Base-by-base conservation (phyloP, 352 stramenopile genomes). In the Elongisporangium prolatum region DNA sequence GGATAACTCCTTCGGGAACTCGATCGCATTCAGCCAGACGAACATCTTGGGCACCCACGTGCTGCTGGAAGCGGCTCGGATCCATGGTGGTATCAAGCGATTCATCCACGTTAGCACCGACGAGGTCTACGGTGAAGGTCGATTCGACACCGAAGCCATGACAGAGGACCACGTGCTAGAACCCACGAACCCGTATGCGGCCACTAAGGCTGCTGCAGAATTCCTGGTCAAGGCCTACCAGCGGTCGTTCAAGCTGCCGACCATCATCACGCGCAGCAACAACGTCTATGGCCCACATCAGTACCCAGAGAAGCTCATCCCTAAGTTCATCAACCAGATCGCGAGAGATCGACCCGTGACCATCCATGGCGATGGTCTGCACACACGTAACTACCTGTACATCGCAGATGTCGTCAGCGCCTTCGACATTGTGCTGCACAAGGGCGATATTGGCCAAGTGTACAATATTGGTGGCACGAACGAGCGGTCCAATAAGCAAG, bases 1-100 rank as follows among this genome's bases (percentile, higher is more conserved):
- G 34, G 97, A 99, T 74, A 98, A 99, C 69, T 99, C 95, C 16
- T 99, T 99, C 70, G 96, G 97, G 14, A 99, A 99, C 69, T 98
- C 95, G 25, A 96, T 99, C 69, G 83, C 89, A 57, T 99, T 99
- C 68, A 98, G 95, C 49, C 86, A 98, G 56, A 98, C 95, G 61
- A 99, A 99, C 72, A 98, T 99, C 54, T 75, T 98, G 44, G 97
- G 97, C 40, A 99, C 97, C 5, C 97, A 99, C 67, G 95, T 99
- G 16, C 69, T 99, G 24, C 77, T 99, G 5, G 97, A 99, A 71
- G 93, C 92, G 50, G 94, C 95, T 38, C 98, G 98, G 60, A 69
- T 84, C 28, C 70, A 94, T 62, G 84, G 82, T 49, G 56, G 74
- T 14, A 89, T 99, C 57, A 84, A 82, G 38, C 76, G 88, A 14